Conservation (phyloP, 352 stramenopile genomes). For the Pythium dissimile region DNA sequence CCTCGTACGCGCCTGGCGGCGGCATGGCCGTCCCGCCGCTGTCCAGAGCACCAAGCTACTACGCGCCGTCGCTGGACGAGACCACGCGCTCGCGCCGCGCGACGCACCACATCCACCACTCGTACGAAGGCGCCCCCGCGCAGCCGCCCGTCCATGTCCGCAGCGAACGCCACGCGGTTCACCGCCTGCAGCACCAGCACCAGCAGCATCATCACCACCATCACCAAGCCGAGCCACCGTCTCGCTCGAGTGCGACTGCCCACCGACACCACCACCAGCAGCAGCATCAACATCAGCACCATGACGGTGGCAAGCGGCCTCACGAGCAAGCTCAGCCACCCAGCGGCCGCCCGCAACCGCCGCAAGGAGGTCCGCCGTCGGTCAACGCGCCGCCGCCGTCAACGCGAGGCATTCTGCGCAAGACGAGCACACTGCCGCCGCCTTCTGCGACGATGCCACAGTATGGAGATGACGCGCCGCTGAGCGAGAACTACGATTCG, state of each 20-base stretch:
- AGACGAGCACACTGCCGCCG: not conserved
- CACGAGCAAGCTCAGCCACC: not conserved
- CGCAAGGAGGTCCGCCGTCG: not conserved
- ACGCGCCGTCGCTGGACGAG: conserved; percentile 15
- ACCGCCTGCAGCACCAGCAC: not conserved
- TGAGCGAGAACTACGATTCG: conserved; percentile 8
- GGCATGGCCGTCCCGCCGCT: not conserved
- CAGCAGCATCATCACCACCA: conserved; percentile 2
- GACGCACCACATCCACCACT: conserved; percentile 7
- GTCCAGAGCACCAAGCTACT: conserved; percentile 14
- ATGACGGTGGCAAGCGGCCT: too few species aligned
- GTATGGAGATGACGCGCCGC: conserved; percentile 1
- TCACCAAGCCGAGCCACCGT: not conserved
- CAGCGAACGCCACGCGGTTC: conserved; percentile 11
- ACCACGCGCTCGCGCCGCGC: not conserved
- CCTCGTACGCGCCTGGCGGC: conserved; percentile 5
- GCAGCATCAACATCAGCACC: not conserved
- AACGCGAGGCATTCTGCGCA: conserved; percentile 13
- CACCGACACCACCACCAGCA: not conserved
- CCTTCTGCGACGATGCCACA: conserved; percentile 4
- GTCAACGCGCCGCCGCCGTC: conserved; percentile 2
- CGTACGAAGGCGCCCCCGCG: not conserved
- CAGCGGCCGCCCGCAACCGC: too few species aligned
- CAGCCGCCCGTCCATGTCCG: not conserved
- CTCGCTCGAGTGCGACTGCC: not conserved